These are phyloP conservation scores for Termitomyces bulborhizus DNA, from an alignment of 768 basidiomycete genomes.

Conservation along the genomic window DNA sequence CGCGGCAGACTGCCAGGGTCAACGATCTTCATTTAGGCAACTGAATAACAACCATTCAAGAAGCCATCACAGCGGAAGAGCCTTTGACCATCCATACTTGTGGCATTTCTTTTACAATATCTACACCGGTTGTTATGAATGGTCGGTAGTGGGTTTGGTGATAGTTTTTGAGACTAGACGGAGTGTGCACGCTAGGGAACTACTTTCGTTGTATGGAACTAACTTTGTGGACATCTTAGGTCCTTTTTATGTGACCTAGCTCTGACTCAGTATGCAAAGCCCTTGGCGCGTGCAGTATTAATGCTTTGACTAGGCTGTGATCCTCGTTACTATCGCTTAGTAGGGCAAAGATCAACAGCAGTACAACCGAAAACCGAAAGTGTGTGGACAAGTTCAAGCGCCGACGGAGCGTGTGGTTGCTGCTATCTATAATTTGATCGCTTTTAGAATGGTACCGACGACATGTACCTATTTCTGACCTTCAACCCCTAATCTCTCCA, in stretches of 20 bases:
- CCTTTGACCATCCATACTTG: not conserved
- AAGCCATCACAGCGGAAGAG: too few species aligned
- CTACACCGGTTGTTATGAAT: not conserved
- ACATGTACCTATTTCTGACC: conserved; percentile 4
- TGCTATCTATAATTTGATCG: conserved; percentile 4
- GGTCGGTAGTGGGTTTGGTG: not conserved
- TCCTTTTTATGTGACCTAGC: too few species aligned
- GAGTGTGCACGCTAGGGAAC: not conserved
- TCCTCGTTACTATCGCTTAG: not conserved
- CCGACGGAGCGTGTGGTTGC: not conserved
- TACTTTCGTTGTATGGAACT: not conserved
- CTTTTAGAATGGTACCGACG: not conserved
- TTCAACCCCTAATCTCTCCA: conserved; percentile 2
- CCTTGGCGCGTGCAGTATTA: not conserved
- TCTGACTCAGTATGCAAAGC: not conserved
- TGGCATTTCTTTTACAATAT: not conserved
- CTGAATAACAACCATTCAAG: not conserved
- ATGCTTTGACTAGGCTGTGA: not conserved
- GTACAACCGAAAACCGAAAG: not conserved
- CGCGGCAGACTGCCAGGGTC: not conserved
- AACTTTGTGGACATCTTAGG: not conserved
- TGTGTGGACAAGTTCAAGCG: not conserved
- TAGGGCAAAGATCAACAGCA: too few species aligned
- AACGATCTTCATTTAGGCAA: not conserved
- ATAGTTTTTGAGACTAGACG: not conserved